These are phyloP conservation scores for Pancytospora philotis DNA, from an alignment of 371 early-diverging fungal species.

Conservation along the genomic window DNA sequence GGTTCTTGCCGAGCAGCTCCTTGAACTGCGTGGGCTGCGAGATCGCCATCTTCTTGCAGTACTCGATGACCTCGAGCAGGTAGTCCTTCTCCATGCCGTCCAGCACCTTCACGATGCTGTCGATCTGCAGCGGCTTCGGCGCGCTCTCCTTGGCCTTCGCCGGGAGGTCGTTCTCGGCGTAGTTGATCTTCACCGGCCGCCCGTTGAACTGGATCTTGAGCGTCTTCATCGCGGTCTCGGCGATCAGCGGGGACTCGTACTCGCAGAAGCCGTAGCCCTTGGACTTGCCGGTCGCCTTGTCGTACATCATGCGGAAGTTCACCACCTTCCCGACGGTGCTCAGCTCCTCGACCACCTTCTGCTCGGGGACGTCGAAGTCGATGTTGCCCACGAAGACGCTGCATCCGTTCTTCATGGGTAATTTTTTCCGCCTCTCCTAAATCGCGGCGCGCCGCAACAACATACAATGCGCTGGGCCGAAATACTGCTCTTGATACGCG, in stretches of 20 bases:
- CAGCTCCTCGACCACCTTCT: conserved; percentile 58
- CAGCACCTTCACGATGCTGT: conserved; percentile 48
- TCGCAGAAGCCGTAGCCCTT: conserved; percentile 61
- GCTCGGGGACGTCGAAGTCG: conserved; percentile 60
- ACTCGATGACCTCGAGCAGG: conserved; percentile 57
- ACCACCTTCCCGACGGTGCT: conserved; percentile 60
- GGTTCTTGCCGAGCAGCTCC: conserved; percentile 49
- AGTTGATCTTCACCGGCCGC: conserved; percentile 60
- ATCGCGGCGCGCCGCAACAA: too few species aligned
- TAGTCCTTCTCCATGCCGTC: conserved; percentile 54
- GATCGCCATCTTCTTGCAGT: conserved; percentile 57
- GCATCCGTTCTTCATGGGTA: conserved; percentile 57
- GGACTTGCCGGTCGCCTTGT: conserved; percentile 59
- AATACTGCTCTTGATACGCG: too few species aligned
- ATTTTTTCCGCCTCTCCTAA: not conserved
- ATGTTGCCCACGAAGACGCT: conserved; percentile 61
- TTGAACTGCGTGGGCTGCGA: conserved; percentile 57
- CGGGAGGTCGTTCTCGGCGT: conserved; percentile 59
- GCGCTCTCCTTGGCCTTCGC: conserved; percentile 28
- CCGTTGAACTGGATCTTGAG: conserved; percentile 59
- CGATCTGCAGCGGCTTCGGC: conserved; percentile 38
- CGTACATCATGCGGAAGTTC: conserved; percentile 55
- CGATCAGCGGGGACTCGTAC: conserved; percentile 60
- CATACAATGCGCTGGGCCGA: too few species aligned
- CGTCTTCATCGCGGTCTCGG: conserved; percentile 59